phyloP scores from a whole-genome alignment of 2,329 filamentous ascomycete species.

The Apiospora kogelbergensis region DNA sequence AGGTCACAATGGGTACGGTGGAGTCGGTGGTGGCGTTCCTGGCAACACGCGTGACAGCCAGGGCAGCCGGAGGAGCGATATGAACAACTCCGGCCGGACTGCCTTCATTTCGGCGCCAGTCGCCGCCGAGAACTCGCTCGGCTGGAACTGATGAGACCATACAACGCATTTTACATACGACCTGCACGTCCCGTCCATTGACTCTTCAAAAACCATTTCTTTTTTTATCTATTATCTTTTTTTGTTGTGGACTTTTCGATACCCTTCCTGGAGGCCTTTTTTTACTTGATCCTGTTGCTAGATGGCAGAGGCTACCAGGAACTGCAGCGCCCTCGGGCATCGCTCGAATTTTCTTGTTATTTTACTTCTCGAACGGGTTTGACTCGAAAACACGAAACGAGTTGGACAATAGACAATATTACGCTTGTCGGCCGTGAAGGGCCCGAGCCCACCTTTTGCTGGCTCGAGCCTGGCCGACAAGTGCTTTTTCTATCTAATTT shows the following conservation, averaged over 20 bases:
- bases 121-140: constrained; percentile 90
- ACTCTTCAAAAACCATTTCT: constrained; percentile 10
- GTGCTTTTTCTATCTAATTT: constrained; percentile 14
- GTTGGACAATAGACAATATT: constrained; percentile 11
- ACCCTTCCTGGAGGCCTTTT: constrained; percentile 40
- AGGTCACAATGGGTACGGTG: not conserved
- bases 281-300: constrained; percentile 21
- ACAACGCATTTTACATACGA: constrained; percentile 23
- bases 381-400: constrained; percentile 16
- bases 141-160: constrained; percentile 74
- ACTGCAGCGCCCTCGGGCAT: constrained; percentile 28
- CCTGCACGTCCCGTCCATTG: constrained; percentile 31
- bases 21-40: constrained; percentile 40
- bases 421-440: constrained; percentile 25
- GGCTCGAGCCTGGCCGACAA: constrained; percentile 23
- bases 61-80: constrained; percentile 62
- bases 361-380: constrained; percentile 26
- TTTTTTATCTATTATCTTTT: constrained; percentile 24
- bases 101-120: constrained; percentile 83
- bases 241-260: constrained; percentile 35
- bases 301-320: constrained; percentile 25
- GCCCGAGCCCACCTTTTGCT: constrained; percentile 34
- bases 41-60: constrained; percentile 54
- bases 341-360: constrained; percentile 33
- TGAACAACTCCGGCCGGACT: constrained; percentile 54